Base-by-base conservation (phyloP, 2,329 filamentous ascomycete genomes). In the Penicillium sp. region DNA sequence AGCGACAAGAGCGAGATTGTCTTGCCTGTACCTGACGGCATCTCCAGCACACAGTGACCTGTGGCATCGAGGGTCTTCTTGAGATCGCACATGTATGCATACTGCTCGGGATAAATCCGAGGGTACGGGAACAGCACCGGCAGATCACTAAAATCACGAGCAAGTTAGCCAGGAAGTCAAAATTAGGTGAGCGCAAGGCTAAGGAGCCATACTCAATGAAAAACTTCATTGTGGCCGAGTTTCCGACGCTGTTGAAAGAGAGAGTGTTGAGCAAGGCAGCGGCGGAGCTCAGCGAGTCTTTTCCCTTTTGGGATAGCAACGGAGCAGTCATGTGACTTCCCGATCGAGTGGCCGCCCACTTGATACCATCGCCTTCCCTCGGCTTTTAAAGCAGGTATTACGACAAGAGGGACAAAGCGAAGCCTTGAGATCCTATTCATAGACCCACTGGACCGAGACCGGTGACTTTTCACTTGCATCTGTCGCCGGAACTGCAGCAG, bases 1-100 rank as follows among this genome's bases (percentile, higher is more conserved):
- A 99, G 85, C 0, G 95, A 97, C 46, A 99, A 82, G 4, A 99
- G 83, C 10, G 95, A 97, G 27, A 99, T 91, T 0, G 95, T 99
- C 82, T 99, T 99, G 61, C 95, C 95, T 24, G 95, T 99, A 44
- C 95, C 95, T 60, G 95, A 99, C 77, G 95, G 95, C 95, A 99
- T 99, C 79, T 99, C 95, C 68, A 99, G 80, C 22, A 99, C 94
- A 75, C 93, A 97, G 78, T 99, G 92, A 61, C 95, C 96, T 54
- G 91, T 91, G 19, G 89, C 90, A 83, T 99, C 95, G 70, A 99
- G 88, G 19, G 95, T 98, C 76, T 81, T 85, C 76, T 93, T 93
- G 76, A 93, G 85, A 81, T 92, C 90, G 73, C 88, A 91, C 90
- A 93, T 93, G 79, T 93, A 85, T 74, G 85, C 85, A 87, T 89